phyloP scores from a whole-genome alignment of 2,329 filamentous ascomycete genomes.

The Sporothrix globosa region DNA sequence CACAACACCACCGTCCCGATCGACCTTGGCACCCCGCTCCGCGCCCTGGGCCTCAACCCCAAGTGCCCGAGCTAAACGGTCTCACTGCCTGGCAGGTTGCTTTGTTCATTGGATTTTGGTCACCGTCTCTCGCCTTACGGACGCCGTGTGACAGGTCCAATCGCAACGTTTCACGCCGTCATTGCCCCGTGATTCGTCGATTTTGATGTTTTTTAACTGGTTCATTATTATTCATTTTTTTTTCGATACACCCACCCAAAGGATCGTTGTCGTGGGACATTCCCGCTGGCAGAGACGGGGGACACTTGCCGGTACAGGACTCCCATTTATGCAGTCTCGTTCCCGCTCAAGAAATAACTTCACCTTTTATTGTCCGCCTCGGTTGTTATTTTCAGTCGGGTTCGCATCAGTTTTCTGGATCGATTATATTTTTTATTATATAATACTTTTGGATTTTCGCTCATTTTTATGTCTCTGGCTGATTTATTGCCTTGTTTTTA shows the following conservation, averaged over 20 bases:
- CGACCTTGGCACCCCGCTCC: conserved; percentile 53
- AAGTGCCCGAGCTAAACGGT: conserved; percentile 33
- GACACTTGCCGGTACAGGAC: conserved; percentile 21
- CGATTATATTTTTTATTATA: conserved; percentile 8
- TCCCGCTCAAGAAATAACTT: background rate
- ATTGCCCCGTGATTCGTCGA: background rate
- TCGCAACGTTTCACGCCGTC: background rate
- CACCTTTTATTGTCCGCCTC: background rate
- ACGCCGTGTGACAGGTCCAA: too few species aligned
- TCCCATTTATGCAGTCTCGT: background rate
- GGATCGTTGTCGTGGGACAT: background rate
- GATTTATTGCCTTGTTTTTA: background rate
- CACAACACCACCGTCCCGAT: conserved; percentile 58
- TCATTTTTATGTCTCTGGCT: background rate
- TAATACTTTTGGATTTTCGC: conserved; percentile 1
- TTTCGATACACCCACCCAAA: background rate
- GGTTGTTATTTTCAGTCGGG: background rate
- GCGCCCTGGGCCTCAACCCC: conserved; percentile 42
- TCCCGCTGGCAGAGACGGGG: conserved; percentile 1
- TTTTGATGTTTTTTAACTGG: background rate
- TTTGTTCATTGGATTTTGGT: background rate
- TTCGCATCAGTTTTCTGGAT: background rate
- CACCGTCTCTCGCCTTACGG: background rate
- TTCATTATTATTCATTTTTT: background rate
- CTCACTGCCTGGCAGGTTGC: background rate